Conservation (phyloP, 2,329 filamentous ascomycete species). For the Calonectria pteridis region DNA sequence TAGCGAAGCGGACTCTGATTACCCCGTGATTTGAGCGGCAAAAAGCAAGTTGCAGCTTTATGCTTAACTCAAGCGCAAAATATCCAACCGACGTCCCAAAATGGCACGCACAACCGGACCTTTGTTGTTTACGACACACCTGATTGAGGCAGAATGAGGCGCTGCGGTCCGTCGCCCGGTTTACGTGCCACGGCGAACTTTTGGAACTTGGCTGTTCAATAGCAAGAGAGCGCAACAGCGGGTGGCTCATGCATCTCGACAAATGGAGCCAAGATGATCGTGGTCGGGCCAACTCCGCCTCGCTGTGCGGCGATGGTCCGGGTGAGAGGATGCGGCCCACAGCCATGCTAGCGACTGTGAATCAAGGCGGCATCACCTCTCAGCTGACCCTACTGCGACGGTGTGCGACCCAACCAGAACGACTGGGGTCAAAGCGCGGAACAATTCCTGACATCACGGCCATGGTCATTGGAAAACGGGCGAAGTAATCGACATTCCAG, state of each 20-base stretch:
- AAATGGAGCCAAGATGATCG: neutral
- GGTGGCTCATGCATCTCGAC: neutral
- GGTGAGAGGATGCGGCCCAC: neutral
- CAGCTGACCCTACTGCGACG: neutral
- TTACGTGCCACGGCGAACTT: neutral
- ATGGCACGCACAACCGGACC: neutral
- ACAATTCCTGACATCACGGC: neutral
- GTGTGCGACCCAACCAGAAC: neutral
- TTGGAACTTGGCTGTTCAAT: neutral
- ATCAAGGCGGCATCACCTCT: neutral
- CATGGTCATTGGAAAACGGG: neutral
- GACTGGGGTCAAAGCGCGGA: neutral
- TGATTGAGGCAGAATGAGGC: neutral
- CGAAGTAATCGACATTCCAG: neutral
- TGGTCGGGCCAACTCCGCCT: neutral
- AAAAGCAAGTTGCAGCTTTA: neutral
- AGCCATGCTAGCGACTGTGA: neutral
- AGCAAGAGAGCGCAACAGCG: neutral
- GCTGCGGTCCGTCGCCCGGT: neutral
- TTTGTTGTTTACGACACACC: neutral
- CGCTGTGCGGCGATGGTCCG: neutral
- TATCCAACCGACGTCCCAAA: neutral
- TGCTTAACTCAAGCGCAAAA: neutral
- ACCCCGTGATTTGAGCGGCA: neutral
- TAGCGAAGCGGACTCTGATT: neutral